Evolutionary conservation across 495 filamentous ascomycete genomes (phyloP).

Genomic region (Aspergillus taichungensis): DNA sequence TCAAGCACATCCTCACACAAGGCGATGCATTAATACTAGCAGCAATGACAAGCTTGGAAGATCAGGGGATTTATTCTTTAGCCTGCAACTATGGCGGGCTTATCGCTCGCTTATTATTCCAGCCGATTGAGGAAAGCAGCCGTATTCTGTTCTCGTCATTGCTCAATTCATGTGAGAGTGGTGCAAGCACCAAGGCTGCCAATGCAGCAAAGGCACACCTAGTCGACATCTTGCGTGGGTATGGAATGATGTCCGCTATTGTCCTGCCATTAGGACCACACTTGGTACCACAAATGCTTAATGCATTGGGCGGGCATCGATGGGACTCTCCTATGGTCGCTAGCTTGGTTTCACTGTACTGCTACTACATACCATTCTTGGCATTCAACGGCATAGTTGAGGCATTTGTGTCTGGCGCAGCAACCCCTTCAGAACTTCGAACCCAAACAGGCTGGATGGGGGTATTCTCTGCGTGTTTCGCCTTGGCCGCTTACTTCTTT

Average conservation of each 20-base stretch:
- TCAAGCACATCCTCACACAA: slow-evolving; percentile 91
- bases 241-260: slow-evolving; percentile 55
- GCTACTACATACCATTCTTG: slow-evolving; percentile 85
- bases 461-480: slow-evolving; percentile 65
- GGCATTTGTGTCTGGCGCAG: slow-evolving; percentile 83
- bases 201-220: slow-evolving; percentile 26
- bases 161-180: slow-evolving; percentile 20
- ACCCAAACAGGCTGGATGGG: slow-evolving; percentile 76
- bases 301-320: slow-evolving; percentile 58
- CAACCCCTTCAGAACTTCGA: slow-evolving; percentile 59
- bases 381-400: slow-evolving; percentile 89
- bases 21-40: slow-evolving; percentile 86
- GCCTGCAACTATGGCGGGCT: slow-evolving; percentile 93
- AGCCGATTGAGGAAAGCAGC: slow-evolving; percentile 87
- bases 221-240: slow-evolving; percentile 28
- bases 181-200: slow-evolving; percentile 10
- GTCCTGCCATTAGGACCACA: slow-evolving; percentile 60
- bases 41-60: slow-evolving; percentile 58
- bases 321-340: slow-evolving; percentile 59
- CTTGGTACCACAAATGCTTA: slow-evolving; percentile 60
- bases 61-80: slow-evolving; percentile 89
- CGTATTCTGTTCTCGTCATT: slow-evolving; percentile 79
- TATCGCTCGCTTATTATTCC: slow-evolving; percentile 81
- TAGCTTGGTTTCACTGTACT: slow-evolving; percentile 70
- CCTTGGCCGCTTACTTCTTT: slow-evolving; percentile 57